Evolutionary conservation across 257 asterid genomes (phyloP).

Genomic region (Solanum ossicruentum): DNA sequence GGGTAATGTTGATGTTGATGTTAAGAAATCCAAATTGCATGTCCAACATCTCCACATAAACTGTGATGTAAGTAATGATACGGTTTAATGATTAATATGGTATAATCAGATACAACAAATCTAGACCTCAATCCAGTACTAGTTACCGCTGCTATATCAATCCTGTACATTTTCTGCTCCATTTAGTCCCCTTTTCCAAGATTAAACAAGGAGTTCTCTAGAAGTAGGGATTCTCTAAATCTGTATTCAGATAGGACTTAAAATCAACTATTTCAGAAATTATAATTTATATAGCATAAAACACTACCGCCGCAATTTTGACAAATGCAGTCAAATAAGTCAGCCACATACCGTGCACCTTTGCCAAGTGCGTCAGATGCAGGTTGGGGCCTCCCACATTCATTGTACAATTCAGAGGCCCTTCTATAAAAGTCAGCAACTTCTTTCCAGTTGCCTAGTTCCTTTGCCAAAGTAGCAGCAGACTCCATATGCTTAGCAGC

Average conservation of each 20-base stretch:
- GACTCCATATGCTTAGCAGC: constrained; percentile 98
- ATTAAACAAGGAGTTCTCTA: neutral
- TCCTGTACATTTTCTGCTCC: neutral
- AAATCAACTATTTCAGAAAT: neutral
- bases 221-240: neutral
- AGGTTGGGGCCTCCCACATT: constrained; percentile 92
- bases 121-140: neutral
- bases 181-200: neutral
- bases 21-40: neutral
- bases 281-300: neutral
- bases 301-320: neutral
- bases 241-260: neutral
- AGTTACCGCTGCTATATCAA: neutral
- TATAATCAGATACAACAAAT: neutral
- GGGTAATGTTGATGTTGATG: no score
- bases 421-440: constrained; percentile 82
- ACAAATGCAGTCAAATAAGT: neutral
- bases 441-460: constrained; percentile 70
- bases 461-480: constrained; percentile 83
- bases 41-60: neutral
- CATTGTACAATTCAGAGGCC: constrained; percentile 71
- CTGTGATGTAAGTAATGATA: neutral
- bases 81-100: neutral
- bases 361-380: constrained; percentile 96
- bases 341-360: constrained; percentile 82